Evolutionary conservation across 768 basidiomycete genomes (phyloP), one percentile per base, ranked within the genome.

Genomic region (Leucogyrophana mollusca): DNA sequence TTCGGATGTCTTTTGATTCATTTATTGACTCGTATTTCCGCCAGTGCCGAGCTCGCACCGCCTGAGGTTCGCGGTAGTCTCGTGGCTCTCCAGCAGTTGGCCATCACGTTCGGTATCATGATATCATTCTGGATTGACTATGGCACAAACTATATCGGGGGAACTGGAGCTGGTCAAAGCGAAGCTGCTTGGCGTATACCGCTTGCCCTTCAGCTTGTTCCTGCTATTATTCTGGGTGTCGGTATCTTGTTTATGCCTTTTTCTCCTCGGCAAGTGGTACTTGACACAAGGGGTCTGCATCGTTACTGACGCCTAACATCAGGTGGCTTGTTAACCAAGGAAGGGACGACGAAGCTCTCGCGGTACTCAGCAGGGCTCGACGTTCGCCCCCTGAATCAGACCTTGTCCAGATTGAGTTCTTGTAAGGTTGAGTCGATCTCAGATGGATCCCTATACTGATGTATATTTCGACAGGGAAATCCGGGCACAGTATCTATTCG

Each of bases 51-150:
- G 62, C 77, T 89, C 44, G 81, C 84, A 1, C 88, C 89, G 21
- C 86, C 88, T 3, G 89, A 90, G 66, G 85, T 91, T 13, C 80
- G 89, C 51, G 89, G 89, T 10, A 83, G 82, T 60, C 69, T 91
- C 30, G 87, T 90, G 42, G 87, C 86, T 3, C 75, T 91, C 8
- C 89, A 90, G 60, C 89, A 90, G 60, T 72, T 90, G 16, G 84
- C 87, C 3, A 91, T 91, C 61, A 86, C 85, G 2, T 87, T 87
- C 55, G 85, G 85, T 17, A 88, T 87, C 60, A 81, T 87, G 82
- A 52, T 87, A 20, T 71, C 65, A 4, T 74, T 73, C 67, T 78
- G 70, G 69, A 73, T 73, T 48, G 68, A 70, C 40, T 72, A 70
- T 43, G 70, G 73, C 17, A 85, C 82, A 21, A 87, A 88, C 65